Evolutionary conservation across 2,329 filamentous ascomycete genomes (phyloP), one percentile per base, ranked within the genome.

Genomic region (Aureobasidium subglaciale): DNA sequence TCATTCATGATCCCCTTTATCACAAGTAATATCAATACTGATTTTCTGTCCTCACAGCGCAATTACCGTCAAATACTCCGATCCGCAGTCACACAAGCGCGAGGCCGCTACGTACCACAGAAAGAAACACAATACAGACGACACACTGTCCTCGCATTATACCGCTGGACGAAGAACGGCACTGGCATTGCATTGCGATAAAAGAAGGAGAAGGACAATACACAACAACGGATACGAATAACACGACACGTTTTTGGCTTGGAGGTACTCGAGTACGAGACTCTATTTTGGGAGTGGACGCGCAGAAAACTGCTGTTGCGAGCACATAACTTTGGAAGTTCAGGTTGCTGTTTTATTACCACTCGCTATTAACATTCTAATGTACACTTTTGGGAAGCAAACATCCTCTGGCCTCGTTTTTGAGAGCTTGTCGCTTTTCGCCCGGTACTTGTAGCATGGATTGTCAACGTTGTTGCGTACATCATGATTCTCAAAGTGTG

Each of bases 41-140:
- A 55, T 32, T 2, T 16, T n/a, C n/a, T 16, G 8, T 25, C 18
- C 11, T 3, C 11, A 6, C 41, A 55, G 52, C 41, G 54, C 9
- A 56, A 56, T 11, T 56, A 56, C 5, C 42, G 54, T 6, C 54
- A 56, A 29, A 56, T 56, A 1, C 35, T 56, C 18, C 42, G 54
- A 18, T 56, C 54, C 18, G 54, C 54, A 24, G 54, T 56, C 32
- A 48, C 54, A 25, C 54, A 56, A 27, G 54, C 54, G 16, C 32
- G 54, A 41, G 54, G 54, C n/a, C 32, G 54, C 4, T 56, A 56
- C n/a, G 54, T 56, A 13, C 54, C 54, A 8, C 54, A 56, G 10
- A 56, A 56, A 43, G 54, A 56, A 37, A 49, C 54, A 29, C 54
- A 56, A 41, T 56, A 48, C 15, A 34, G 54, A 30, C 24, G 54